Base-by-base conservation (phyloP, 2,329 filamentous ascomycete genomes). In the Botrytis tulipae region DNA sequence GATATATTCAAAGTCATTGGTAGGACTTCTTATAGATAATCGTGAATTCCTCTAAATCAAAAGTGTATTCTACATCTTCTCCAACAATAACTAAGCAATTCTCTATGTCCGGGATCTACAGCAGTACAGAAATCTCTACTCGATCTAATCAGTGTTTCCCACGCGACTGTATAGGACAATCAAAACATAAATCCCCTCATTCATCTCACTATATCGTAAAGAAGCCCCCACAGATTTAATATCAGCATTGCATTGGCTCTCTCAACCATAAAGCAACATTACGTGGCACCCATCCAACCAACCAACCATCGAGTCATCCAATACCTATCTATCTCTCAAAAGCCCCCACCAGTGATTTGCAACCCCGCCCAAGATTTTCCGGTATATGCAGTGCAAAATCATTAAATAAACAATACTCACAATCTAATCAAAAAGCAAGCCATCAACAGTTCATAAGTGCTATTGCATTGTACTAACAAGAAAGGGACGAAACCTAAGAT, bases 391-490 rank as follows among this genome's bases (percentile, higher is more conserved):
- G 4, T 57, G n/a, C 51, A 32, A 12, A 42, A 42, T 32, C 18
- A 29, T 20, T 9, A 68, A 32, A 22, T 9, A 42, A 54, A 42
- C 46, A 68, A 25, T 10, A 22, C 35, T 40, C 29, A 22, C 20
- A 18, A 57, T 40, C 65, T 54, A 67, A 18, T 40, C 46, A 40
- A 67, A 40, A 40, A 22, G 35, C 46, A 67, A 40, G 5, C 10
- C 29, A 3, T 51, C 22, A 42, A 68, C 22, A 25, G 16, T 68
- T 57, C 5, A 42, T 32, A 32, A 32, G 37, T 68, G 10, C 3
- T 32, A 68, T 66, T 66, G 62, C 12, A 61, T 29, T 65, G n/a
- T 68, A 68, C 48, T 68, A 68, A 35, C 29, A 66, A 54, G 35
- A 37, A 66, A 54, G 48, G 35, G 29, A 37, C 40, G n/a, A 57